Evolutionary conservation across 2,329 filamentous ascomycete genomes (phyloP).

Genomic region (Xylariaceae sp.): DNA sequence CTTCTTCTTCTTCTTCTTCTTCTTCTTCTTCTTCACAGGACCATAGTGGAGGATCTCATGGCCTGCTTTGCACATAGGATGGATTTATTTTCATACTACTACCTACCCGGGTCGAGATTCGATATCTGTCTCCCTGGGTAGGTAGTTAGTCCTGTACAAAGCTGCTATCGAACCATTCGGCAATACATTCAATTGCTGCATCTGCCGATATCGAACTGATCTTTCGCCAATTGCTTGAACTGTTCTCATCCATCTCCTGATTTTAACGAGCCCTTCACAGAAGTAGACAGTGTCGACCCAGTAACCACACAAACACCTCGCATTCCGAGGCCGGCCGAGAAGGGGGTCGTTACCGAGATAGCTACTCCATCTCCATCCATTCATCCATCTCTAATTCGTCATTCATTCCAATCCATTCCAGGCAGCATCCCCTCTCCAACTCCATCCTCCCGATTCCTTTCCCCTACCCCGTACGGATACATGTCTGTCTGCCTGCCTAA

Average conservation of each 20-base stretch:
- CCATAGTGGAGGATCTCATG: neutral
- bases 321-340: too few relatives aligned
- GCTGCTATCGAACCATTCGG: neutral
- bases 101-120: neutral
- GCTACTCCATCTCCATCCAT: too few relatives aligned
- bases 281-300: too few relatives aligned
- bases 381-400: too few relatives aligned
- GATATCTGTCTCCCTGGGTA: neutral
- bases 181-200: conserved; percentile 6
- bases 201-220: neutral
- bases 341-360: too few relatives aligned
- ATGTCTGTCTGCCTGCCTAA: neutral
- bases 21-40: neutral
- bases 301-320: too few relatives aligned
- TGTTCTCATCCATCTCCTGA: neutral
- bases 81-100: neutral
- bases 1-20: neutral
- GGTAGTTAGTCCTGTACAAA: neutral
- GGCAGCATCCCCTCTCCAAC: too few relatives aligned
- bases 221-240: too few relatives aligned
- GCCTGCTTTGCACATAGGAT: neutral
- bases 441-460: too few relatives aligned
- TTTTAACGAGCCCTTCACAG: too few relatives aligned
- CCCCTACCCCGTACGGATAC: too few relatives aligned
- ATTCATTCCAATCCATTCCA: too few relatives aligned